Base-by-base conservation (phyloP, 768 basidiomycete genomes). In the Clathrus columnatus region DNA sequence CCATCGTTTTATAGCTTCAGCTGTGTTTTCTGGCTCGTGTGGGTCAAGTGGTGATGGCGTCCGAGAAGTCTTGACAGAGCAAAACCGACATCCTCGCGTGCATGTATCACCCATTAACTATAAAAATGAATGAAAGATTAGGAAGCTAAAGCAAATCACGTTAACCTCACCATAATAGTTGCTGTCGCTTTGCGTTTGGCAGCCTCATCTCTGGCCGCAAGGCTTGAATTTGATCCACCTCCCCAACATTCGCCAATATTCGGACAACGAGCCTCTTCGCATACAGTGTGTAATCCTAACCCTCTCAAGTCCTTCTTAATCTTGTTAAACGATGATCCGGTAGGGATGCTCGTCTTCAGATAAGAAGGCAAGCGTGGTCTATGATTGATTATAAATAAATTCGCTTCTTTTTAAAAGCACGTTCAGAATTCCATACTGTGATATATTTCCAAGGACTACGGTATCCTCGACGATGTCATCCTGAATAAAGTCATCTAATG, bases 211-310 rank as follows among this genome's bases (percentile, higher is more conserved):
- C 79, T 81, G 42, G 69, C 74, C 48, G 75, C 80, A 28, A 79
- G 74, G 63, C 83, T 84, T 7, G 51, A 60, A 54, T 68, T 67
- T 11, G 36, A 36, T 26, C 69, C 70, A 7, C 93, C 93, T 42
- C 96, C 92, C 96, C 96, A 99, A 64, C 96, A 99, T 65, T 98
- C 95, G n/a, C 95, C 96, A 54, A 99, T 97, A 64, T 99, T 99
- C 0, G 96, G 96, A 74, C 96, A 99, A 59, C 94, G 80, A 30
- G 96, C 96, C 68, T 99, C 96, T 70, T 99, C 96, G 64, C 96
- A 99, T 1, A 99, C 96, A 0, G 96, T 99, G 64, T 96, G 92
- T 48, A 99, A 74, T 7, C 81, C 81, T 1, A 99, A 78, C 1
- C 94, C 95, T 51, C 96, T 77, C 14, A 99, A 76, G 69, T 99